These are phyloP conservation scores for Rhynchosporium agropyri DNA, from an alignment of 2,329 filamentous ascomycete genomes.

Conservation along the genomic window DNA sequence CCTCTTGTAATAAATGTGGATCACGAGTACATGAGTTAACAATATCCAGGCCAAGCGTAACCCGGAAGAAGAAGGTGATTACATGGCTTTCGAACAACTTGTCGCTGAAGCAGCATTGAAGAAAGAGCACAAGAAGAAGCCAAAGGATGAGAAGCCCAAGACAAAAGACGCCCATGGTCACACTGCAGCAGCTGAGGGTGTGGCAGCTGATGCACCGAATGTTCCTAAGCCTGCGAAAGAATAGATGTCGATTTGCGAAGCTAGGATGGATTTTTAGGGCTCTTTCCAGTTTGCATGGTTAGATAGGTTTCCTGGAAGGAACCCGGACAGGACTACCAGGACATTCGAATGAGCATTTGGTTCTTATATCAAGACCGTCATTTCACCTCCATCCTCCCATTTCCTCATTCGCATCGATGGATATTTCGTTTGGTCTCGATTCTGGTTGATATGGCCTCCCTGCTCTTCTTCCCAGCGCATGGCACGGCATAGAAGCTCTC, in stretches of 20 bases:
- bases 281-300: too few relatives aligned
- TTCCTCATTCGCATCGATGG: too few relatives aligned
- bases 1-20: not conserved
- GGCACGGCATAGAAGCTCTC: too few relatives aligned
- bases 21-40: conserved; percentile 18
- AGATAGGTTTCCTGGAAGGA: too few relatives aligned
- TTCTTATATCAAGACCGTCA: too few relatives aligned
- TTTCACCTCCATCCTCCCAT: too few relatives aligned
- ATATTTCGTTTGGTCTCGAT: too few relatives aligned
- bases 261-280: not conserved
- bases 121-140: conserved; percentile 78
- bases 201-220: conserved; percentile 46
- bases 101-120: conserved; percentile 96
- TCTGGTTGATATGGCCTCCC: too few relatives aligned
- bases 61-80: conserved; percentile 96
- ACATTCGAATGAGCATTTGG: too few relatives aligned
- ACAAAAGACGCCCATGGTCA: conserved; percentile 19
- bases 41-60: conserved; percentile 73
- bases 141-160: conserved; percentile 57
- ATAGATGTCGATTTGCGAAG: not conserved
- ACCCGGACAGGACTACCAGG: too few relatives aligned
- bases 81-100: conserved; percentile 97
- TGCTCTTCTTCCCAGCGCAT: too few relatives aligned
- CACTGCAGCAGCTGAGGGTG: conserved; percentile 35
- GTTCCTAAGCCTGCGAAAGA: conserved; percentile 41